A percentile compares a stretch with the other conserved stretches of the same genome.
Conservation (phyloP, 371 early-diverging fungal genomes). For the Gilbertella persicaria region DNA sequence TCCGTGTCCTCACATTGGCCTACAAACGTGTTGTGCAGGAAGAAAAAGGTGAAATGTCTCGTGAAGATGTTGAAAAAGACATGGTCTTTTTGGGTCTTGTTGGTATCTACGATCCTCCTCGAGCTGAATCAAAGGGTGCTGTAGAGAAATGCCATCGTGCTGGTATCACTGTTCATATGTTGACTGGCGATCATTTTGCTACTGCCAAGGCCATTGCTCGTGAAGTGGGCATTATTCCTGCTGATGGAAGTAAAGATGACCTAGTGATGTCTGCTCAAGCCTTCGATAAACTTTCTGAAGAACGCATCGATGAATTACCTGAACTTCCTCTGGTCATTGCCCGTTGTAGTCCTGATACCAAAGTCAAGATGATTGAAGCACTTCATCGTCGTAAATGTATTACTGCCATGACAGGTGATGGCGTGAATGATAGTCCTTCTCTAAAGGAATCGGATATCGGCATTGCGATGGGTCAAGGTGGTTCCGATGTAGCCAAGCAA, state of each 20-base stretch:
- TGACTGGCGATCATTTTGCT: slow-evolving; percentile 78
- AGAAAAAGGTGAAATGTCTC: slow-evolving; percentile 8
- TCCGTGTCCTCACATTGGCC: slow-evolving; percentile 83
- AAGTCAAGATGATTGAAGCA: slow-evolving; percentile 72
- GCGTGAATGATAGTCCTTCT: slow-evolving; percentile 90
- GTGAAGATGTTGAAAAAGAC: slow-evolving; percentile 58
- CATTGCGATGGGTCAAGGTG: slow-evolving; percentile 73
- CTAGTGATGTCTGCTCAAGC: slow-evolving; percentile 43
- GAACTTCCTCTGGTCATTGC: slow-evolving; percentile 69
- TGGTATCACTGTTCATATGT: slow-evolving; percentile 81
- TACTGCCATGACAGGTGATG: slow-evolving; percentile 84
- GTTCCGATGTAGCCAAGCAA: slow-evolving; percentile 75
- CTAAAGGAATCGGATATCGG: slow-evolving; percentile 74
- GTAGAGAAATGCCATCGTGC: slow-evolving; percentile 65
- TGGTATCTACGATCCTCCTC: slow-evolving; percentile 78
- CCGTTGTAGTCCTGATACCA: slow-evolving; percentile 78
- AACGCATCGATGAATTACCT: slow-evolving; percentile 41
- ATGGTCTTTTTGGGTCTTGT: slow-evolving; percentile 90
- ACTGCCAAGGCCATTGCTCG: slow-evolving; percentile 77
- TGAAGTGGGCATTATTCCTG: slow-evolving; percentile 65
- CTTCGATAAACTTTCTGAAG: slow-evolving; percentile 55
- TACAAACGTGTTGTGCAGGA: slow-evolving; percentile 26
- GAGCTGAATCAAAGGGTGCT: slow-evolving; percentile 62
- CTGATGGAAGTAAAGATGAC: slow-evolving; percentile 4
- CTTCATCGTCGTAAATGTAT: slow-evolving; percentile 56